A percentile compares a stretch with the other conserved stretches of the same genome.
phyloP scores from a whole-genome alignment of 2,329 filamentous ascomycete genomes.

The Thermochaetoides dissita region DNA sequence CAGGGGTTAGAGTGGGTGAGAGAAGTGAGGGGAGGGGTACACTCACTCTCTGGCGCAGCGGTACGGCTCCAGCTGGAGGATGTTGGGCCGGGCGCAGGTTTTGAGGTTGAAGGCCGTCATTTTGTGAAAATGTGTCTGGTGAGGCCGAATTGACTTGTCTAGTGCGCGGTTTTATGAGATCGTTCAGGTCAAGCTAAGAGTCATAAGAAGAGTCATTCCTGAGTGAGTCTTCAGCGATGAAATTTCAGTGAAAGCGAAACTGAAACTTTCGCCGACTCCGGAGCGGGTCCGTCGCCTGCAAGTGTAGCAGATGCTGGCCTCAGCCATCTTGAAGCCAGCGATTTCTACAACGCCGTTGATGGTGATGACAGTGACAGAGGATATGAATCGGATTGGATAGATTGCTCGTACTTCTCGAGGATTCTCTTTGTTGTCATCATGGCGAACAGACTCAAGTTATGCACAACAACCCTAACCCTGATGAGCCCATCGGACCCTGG shows the following conservation, averaged over 20 bases:
- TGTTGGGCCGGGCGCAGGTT: slow-evolving; percentile 63
- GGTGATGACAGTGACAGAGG: too few relatives aligned
- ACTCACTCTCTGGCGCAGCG: slow-evolving; percentile 69
- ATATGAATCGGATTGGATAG: too few relatives aligned
- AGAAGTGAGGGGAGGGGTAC: slow-evolving; percentile 1
- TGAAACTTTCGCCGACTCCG: slow-evolving; percentile 4
- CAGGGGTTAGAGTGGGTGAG: slow-evolving; percentile 15
- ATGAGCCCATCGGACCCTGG: too few relatives aligned
- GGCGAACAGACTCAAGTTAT: too few relatives aligned
- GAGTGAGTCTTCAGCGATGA: background rate
- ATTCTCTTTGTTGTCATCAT: too few relatives aligned
- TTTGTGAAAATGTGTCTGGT: background rate
- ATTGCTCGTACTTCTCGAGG: too few relatives aligned
- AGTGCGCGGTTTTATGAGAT: too few relatives aligned
- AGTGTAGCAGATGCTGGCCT: too few relatives aligned
- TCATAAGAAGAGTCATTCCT: slow-evolving; percentile 4
- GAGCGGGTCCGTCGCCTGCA: slow-evolving; percentile 6
- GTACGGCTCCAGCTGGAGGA: slow-evolving; percentile 63
- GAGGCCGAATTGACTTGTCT: background rate
- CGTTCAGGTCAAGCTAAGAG: background rate
- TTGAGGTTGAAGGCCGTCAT: slow-evolving; percentile 59
- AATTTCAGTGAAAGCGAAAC: background rate
- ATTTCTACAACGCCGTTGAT: too few relatives aligned
- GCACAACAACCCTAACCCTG: too few relatives aligned
- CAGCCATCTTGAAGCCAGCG: too few relatives aligned